Evolutionary conservation across 371 early-diverging fungal genomes (phyloP).

Genomic region (Entomophthora muscae): DNA sequence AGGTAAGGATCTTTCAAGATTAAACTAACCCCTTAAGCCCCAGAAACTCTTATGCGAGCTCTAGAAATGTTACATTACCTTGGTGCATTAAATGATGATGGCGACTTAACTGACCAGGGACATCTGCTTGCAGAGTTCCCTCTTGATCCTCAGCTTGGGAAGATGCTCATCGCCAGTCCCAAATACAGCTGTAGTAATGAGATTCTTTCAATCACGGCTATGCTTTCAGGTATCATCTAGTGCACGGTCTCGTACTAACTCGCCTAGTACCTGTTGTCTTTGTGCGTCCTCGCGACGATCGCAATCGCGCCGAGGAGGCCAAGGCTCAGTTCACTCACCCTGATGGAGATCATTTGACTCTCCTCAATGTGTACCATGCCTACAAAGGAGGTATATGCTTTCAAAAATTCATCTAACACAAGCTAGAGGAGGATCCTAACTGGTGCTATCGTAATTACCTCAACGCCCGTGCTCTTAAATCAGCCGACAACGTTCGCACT

Average conservation of each 20-base stretch:
- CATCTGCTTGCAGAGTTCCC: slow-evolving; percentile 83
- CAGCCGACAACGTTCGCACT: slow-evolving; percentile 77
- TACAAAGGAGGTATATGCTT: slow-evolving; percentile 36
- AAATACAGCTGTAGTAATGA: slow-evolving; percentile 80
- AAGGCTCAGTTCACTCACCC: slow-evolving; percentile 81
- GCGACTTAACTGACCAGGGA: slow-evolving; percentile 71
- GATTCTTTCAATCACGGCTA: slow-evolving; percentile 78
- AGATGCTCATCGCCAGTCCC: slow-evolving; percentile 74
- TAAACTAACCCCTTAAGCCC: slow-evolving; percentile 14
- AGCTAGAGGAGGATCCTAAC: slow-evolving; percentile 31
- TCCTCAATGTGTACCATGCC: slow-evolving; percentile 87
- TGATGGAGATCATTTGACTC: slow-evolving; percentile 81
- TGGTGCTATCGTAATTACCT: slow-evolving; percentile 90
- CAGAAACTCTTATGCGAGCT: slow-evolving; percentile 53
- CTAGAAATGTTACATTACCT: slow-evolving; percentile 79
- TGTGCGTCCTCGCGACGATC: slow-evolving; percentile 73
- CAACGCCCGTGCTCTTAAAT: slow-evolving; percentile 68
- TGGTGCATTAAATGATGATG: slow-evolving; percentile 75
- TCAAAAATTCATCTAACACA: background rate
- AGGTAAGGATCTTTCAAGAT: slow-evolving; percentile 20
- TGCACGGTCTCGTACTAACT: slow-evolving; percentile 13
- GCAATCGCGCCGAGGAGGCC: slow-evolving; percentile 76
- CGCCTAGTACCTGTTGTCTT: slow-evolving; percentile 67
- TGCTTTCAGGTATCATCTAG: slow-evolving; percentile 43
- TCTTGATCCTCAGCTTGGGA: slow-evolving; percentile 82